phyloP scores from a whole-genome alignment of 1,139 yeast genomes.

The Yamadazyma epiphylla region DNA sequence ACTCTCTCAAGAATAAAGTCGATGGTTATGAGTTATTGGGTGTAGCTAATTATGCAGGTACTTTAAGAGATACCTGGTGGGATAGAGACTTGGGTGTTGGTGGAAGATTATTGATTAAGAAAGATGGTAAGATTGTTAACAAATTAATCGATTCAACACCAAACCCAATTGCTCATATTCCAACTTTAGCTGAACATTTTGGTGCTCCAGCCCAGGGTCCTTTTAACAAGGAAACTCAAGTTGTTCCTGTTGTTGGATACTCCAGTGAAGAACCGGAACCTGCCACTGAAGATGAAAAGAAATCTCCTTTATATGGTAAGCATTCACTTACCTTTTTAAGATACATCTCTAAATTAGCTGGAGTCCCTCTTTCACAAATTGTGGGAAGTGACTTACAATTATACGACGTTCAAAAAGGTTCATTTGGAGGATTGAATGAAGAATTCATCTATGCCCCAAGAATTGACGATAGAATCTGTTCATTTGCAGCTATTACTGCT shows the following conservation, averaged over 20 bases:
- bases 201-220: slow-evolving; percentile 29
- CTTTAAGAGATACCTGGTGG: slow-evolving; percentile 34
- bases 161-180: slow-evolving; percentile 40
- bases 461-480: slow-evolving; percentile 44
- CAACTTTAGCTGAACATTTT: slow-evolving; percentile 41
- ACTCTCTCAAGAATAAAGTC: slow-evolving; percentile 23
- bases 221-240: slow-evolving; percentile 37
- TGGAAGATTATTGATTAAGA: slow-evolving; percentile 35
- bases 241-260: slow-evolving; percentile 41
- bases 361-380: slow-evolving; percentile 22
- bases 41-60: slow-evolving; percentile 42
- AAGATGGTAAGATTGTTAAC: slow-evolving; percentile 20
- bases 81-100: slow-evolving; percentile 47
- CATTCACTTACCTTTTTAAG: slow-evolving; percentile 36
- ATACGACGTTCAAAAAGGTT: slow-evolving; percentile 38
- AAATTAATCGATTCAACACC: slow-evolving; percentile 33
- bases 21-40: slow-evolving; percentile 43
- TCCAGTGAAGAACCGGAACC: slow-evolving; percentile 16
- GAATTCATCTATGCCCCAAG: slow-evolving; percentile 44
- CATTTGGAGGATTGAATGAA: slow-evolving; percentile 35
- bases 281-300: slow-evolving; percentile 29
- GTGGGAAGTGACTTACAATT: slow-evolving; percentile 38
- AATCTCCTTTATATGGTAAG: slow-evolving; percentile 33
- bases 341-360: slow-evolving; percentile 28
- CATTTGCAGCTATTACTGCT: slow-evolving; percentile 37